Conservation (phyloP, 257 asterid genomes). For the Lycium ferocissimum region DNA sequence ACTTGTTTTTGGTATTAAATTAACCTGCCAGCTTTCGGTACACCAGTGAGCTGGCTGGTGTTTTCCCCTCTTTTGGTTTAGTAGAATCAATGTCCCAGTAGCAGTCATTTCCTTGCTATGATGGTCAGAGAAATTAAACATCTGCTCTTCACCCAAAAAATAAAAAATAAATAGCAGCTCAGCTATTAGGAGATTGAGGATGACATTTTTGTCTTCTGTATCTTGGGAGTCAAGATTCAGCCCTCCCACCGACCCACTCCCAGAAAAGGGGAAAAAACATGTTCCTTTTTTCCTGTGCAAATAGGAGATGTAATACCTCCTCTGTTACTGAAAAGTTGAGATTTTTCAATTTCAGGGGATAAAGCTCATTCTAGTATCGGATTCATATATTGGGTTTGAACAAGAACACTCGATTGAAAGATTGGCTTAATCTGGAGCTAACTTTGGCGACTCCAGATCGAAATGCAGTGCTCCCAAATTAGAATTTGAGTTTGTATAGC, state of each 20-base stretch:
- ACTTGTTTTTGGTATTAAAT: neutral
- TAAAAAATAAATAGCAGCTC: neutral
- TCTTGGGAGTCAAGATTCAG: neutral
- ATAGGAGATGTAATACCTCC: neutral
- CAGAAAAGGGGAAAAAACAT: neutral
- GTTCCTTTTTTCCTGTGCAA: neutral
- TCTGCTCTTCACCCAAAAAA: neutral
- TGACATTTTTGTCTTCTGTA: neutral
- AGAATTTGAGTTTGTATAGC: slow-evolving; percentile 23
- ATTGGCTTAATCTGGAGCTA: slow-evolving; percentile 38
- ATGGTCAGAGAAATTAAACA: slow-evolving; percentile 27
- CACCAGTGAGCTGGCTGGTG: neutral
- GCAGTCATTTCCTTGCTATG: slow-evolving; percentile 16
- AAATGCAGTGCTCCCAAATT: neutral
- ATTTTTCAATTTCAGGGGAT: slow-evolving; percentile 59
- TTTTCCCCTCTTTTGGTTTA: neutral
- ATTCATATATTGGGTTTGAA: slow-evolving; percentile 80
- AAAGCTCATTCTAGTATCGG: slow-evolving; percentile 80
- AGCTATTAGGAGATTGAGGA: neutral
- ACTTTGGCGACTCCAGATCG: slow-evolving; percentile 24
- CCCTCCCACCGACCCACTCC: neutral
- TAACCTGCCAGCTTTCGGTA: neutral
- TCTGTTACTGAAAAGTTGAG: neutral
- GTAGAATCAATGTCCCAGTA: slow-evolving; percentile 4
- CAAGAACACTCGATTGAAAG: slow-evolving; percentile 61